Conservation (phyloP, 129 eudicot species). For the Chrysanthemum makinoi region DNA sequence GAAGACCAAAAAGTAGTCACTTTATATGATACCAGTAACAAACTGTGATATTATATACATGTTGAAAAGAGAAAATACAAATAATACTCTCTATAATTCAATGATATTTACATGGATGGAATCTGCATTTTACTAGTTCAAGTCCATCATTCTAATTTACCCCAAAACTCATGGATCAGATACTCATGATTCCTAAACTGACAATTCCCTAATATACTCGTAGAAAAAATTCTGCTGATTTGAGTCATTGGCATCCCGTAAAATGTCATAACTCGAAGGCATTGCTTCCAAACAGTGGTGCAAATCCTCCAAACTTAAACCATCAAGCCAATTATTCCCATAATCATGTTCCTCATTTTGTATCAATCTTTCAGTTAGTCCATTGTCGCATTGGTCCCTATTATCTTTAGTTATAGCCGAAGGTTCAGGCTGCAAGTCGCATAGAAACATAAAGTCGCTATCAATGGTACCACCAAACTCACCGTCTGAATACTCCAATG, state of each 20-base stretch:
- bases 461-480: slow-evolving; percentile 27
- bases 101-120: slow-evolving; percentile 6
- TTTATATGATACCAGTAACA: no score
- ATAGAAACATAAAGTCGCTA: slow-evolving; percentile 6
- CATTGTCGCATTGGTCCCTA: slow-evolving; percentile 4
- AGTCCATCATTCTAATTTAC: not conserved
- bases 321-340: slow-evolving; percentile 28
- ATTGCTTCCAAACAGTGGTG: slow-evolving; percentile 26
- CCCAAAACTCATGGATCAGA: no score
- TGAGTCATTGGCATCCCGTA: slow-evolving; percentile 19
- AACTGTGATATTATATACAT: no score
- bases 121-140: no score
- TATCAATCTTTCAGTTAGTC: not conserved
- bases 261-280: slow-evolving; percentile 21
- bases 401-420: not conserved
- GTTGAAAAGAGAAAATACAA: no score
- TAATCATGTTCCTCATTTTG: slow-evolving; percentile 9
- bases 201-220: not conserved
- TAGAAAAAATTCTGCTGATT: slow-evolving; percentile 14
- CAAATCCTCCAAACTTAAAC: slow-evolving; percentile 34
- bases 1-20: no score
- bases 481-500: slow-evolving; percentile 25
- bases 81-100: no score
- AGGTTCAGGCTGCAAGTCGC: not conserved
- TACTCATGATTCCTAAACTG: not conserved